Base-by-base conservation (phyloP, 1,284 basidiomycete species). In the Apiotrichum sp. region DNA sequence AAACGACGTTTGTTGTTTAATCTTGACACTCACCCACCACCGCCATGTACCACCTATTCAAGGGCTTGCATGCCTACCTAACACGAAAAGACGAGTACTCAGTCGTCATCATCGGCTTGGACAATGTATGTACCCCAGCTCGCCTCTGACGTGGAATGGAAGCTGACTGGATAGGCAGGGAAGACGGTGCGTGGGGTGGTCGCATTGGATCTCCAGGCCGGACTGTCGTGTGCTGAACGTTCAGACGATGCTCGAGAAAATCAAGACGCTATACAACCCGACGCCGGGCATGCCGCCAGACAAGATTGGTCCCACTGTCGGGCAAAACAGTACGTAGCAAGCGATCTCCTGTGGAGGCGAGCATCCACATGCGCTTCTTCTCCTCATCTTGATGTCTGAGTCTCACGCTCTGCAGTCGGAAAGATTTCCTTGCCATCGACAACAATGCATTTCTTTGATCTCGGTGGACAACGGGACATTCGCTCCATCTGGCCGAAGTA, bases 51-150 rank as follows among this genome's bases (percentile, higher is more conserved):
- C 89, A 93, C 76, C 83, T 95, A 44, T 80, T 95, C 66, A 90
- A 87, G 66, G 92, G 92, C 36, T 79, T 95, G 11, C 87, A 93
- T 75, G 85, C 89, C 70, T 86, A 93, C 77, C 76, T 95, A 35
- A 95, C 89, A 16, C 84, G 88, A 63, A 95, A 95, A 76, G 91
- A 95, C 63, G 89, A 95, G 67, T 95, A 93, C 73, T 91, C 88
- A 10, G 85, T 96, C 34, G 88, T 95, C 55, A 95, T 96, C 67
- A 85, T 96, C 53, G 92, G 91, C 14, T 66, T 79, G 16, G 78
- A 79, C 64, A 79, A 78, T 66, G 75, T 75, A 42, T 6, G 49
- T 41, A 6, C 7, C 16, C 2, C 41, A 38, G 36, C 8, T 9
- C 36, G 29, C 3, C 29, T 29, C 29, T 29, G 29, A 2, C 13